phyloP scores from a whole-genome alignment of 371 early-diverging fungal genomes.

The Mucor mucedo region DNA sequence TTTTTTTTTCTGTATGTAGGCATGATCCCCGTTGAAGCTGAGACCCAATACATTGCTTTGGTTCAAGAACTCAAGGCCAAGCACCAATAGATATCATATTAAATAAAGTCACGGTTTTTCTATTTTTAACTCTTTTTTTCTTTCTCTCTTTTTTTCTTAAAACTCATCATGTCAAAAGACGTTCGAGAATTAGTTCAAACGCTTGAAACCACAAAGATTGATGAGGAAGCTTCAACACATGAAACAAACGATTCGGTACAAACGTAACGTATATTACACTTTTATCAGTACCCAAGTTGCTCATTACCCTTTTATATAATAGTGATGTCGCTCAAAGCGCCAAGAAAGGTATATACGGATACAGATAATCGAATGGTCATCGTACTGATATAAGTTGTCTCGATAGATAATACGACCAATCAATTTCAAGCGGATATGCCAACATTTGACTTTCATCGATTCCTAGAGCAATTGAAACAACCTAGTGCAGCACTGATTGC shows the following conservation, averaged over 20 bases:
- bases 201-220: not conserved
- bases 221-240: not conserved
- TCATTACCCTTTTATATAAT: not conserved
- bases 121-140: conserved; percentile 3
- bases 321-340: not conserved
- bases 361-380: not conserved
- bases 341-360: not conserved
- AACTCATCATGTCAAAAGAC: conserved; percentile 16
- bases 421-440: conserved; percentile 26
- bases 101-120: conserved; percentile 8
- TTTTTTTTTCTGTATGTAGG: conserved; percentile 8
- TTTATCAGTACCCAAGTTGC: no score
- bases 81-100: conserved; percentile 18
- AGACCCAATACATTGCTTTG: conserved; percentile 75
- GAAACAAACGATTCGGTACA: not conserved
- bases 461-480: conserved; percentile 73
- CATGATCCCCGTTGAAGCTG: conserved; percentile 63
- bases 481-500: conserved; percentile 67
- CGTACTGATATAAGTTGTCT: no score
- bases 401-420: conserved; percentile 8
- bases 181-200: conserved; percentile 8
- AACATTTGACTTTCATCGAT: conserved; percentile 73
- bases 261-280: not conserved
- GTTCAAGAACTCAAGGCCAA: conserved; percentile 68
- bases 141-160: not conserved